Conservation (phyloP, 148 eudicot genomes). For the Rhododendron ovatum region DNA sequence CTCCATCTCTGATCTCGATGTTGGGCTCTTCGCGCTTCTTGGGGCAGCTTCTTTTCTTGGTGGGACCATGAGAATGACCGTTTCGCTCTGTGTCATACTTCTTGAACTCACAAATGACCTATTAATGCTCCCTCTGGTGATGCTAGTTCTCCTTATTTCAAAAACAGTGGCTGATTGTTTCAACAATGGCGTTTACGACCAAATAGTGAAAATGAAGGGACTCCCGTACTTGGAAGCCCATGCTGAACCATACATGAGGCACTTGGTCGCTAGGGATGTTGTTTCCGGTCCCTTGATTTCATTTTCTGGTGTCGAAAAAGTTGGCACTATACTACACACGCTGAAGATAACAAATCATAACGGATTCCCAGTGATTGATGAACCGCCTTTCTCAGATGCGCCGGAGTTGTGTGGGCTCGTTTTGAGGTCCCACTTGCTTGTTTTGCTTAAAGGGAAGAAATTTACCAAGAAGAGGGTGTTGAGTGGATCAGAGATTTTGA, state of each 20-base stretch:
- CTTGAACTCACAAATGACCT: slow-evolving; percentile 76
- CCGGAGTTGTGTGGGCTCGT: slow-evolving; percentile 67
- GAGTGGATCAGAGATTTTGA: slow-evolving; percentile 33
- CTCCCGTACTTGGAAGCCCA: slow-evolving; percentile 76
- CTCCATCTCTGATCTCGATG: slow-evolving; percentile 39
- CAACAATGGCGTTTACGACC: slow-evolving; percentile 77
- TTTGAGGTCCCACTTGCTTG: slow-evolving; percentile 68
- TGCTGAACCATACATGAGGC: slow-evolving; percentile 72
- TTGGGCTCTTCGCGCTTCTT: slow-evolving; percentile 60
- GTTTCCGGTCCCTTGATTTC: slow-evolving; percentile 61
- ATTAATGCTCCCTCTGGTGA: slow-evolving; percentile 62
- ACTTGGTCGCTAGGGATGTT: slow-evolving; percentile 60
- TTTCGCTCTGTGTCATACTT: slow-evolving; percentile 70
- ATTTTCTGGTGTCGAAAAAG: slow-evolving; percentile 63
- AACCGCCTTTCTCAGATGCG: slow-evolving; percentile 63
- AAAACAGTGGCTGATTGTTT: slow-evolving; percentile 76
- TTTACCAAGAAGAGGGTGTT: slow-evolving; percentile 43
- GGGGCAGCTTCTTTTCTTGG: slow-evolving; percentile 86
- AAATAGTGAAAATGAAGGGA: slow-evolving; percentile 72
- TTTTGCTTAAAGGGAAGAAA: slow-evolving; percentile 54
- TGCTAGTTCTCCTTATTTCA: slow-evolving; percentile 73
- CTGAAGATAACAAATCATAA: slow-evolving; percentile 46
- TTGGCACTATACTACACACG: slow-evolving; percentile 47
- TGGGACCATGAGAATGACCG: slow-evolving; percentile 93
- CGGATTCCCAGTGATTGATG: slow-evolving; percentile 72